Base-by-base conservation (phyloP, 768 basidiomycete genomes). In the Trametes gibbosa region DNA sequence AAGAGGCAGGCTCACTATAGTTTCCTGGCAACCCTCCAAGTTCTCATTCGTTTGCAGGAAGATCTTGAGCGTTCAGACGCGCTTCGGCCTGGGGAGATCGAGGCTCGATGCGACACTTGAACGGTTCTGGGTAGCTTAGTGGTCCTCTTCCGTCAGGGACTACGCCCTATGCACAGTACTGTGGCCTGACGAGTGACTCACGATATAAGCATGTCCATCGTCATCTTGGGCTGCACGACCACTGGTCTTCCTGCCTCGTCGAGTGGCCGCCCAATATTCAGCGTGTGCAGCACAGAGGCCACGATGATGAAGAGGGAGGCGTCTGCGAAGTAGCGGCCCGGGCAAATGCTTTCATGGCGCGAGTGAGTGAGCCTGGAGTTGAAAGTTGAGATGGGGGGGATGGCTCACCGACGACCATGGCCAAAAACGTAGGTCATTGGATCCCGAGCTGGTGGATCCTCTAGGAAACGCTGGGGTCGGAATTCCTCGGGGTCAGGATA, bases 401-500 rank as follows among this genome's bases (percentile, higher is more conserved):
- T 32, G 10, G 29, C 29, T 50, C 21, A 58, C 62, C 62, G 34
- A 2, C 62, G 56, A n/a, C 65, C 65, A 47, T 56, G 56, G 32
- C 61, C 61, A 25, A 62, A 62, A 17, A 54, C 61, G 34, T 32
- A 46, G 8, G 37, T 37, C 49, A 39, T 45, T 16, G 56, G 50
- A n/a, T 58, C 56, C 19, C 40, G 32, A 19, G 42, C 50, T 14
- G 45, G 45, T 21, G 51, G 37, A 19, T 23, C 19, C 23, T 39
- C 42, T 3, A 58, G 23, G 43, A 51, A 61, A 1, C 63, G 50
- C 42, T 64, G 59, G 17, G 63, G 63, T 3, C 46, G 21, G 56
- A 64, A 64, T 13, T 45, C 49, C 3, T 64, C 63, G 2, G 63
- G 63, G n/a, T 64, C 63, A 10, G 54, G 37, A 25, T 57, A 64